Percentiles rank a stretch among this genome's conserved stretches.
Evolutionary conservation across 805 yeast genomes (phyloP).

Genomic region (Debaryomyces prosopidis): DNA sequence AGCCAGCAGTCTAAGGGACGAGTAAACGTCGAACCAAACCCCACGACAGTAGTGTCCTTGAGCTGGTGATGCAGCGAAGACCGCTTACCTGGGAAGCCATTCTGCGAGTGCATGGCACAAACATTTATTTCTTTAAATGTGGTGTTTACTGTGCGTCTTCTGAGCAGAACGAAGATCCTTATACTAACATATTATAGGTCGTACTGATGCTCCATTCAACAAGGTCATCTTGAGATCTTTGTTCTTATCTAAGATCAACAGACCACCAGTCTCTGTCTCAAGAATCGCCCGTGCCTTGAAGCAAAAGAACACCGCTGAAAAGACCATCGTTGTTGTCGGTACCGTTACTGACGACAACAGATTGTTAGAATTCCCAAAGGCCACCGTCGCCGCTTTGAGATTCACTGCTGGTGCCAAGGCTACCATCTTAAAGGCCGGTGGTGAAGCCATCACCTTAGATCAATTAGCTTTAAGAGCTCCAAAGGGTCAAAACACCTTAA

Average conservation of each 20-base stretch:
- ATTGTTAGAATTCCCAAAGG: conserved; percentile 90
- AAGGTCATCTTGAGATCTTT: conserved; percentile 90
- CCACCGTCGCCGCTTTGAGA: conserved; percentile 98
- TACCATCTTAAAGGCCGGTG: conserved; percentile 96
- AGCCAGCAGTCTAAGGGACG: background rate
- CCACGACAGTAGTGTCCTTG: background rate
- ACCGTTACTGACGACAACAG: conserved; percentile 99
- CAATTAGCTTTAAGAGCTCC: conserved; percentile 99
- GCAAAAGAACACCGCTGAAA: conserved; percentile 81
- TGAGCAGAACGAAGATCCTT: conserved; percentile 41
- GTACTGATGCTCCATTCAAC: conserved; percentile 99
- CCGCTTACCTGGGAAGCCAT: conserved; percentile 7
- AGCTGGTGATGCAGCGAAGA: background rate
- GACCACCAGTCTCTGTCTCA: conserved; percentile 98
- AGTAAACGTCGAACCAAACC: no score
- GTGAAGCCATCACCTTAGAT: conserved; percentile 99
- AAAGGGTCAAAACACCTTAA: conserved; percentile 97
- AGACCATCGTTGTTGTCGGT: conserved; percentile 97
- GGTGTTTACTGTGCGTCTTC: conserved; percentile 33
- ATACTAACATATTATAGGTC: conserved; percentile 62
- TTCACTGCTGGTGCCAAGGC: conserved; percentile 99
- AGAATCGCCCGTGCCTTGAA: conserved; percentile 82
- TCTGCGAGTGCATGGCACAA: conserved; percentile 38
- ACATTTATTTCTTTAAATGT: conserved; percentile 7
- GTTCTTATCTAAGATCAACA: conserved; percentile 97